Conservation (phyloP, 208 protist species). For the Phytomonas francai region DNA sequence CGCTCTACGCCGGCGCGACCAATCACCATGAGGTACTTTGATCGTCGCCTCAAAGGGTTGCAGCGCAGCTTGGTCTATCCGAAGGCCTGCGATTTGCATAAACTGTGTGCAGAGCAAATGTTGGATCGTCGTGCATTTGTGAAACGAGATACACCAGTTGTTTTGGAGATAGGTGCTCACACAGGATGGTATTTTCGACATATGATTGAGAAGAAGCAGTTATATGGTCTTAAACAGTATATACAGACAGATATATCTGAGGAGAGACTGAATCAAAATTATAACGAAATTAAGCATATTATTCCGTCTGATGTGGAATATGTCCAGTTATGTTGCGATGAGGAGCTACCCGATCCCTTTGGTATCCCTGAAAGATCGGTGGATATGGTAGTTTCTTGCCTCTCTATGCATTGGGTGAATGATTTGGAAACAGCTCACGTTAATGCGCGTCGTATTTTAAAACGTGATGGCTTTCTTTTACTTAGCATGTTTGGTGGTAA, state of each 20-base stretch:
- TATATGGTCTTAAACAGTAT: conserved; percentile 85
- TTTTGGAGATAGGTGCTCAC: conserved; percentile 80
- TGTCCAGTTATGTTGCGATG: conserved; percentile 86
- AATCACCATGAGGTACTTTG: conserved; percentile 67
- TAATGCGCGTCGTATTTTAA: conserved; percentile 75
- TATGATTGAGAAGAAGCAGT: conserved; percentile 75
- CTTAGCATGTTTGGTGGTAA: conserved; percentile 87
- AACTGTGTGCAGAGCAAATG: conserved; percentile 76
- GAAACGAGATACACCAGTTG: conserved; percentile 75
- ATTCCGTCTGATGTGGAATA: conserved; percentile 78
- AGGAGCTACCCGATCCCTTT: conserved; percentile 68
- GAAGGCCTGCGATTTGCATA: conserved; percentile 73
- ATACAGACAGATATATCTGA: conserved; percentile 88
- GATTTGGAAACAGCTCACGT: conserved; percentile 79
- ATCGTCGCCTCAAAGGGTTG: conserved; percentile 70
- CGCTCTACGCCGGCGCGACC: conserved; percentile 48
- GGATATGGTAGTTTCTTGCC: conserved; percentile 82
- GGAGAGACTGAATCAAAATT: conserved; percentile 78
- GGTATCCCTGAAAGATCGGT: conserved; percentile 77
- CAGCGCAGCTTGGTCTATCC: conserved; percentile 62
- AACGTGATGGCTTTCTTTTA: conserved; percentile 83
- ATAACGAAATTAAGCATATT: conserved; percentile 72
- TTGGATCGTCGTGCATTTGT: conserved; percentile 77
- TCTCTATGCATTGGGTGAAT: conserved; percentile 91
- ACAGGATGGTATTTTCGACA: conserved; percentile 84